Base-by-base conservation (phyloP, 495 filamentous ascomycete species). In the Penicillium antarcticum region DNA sequence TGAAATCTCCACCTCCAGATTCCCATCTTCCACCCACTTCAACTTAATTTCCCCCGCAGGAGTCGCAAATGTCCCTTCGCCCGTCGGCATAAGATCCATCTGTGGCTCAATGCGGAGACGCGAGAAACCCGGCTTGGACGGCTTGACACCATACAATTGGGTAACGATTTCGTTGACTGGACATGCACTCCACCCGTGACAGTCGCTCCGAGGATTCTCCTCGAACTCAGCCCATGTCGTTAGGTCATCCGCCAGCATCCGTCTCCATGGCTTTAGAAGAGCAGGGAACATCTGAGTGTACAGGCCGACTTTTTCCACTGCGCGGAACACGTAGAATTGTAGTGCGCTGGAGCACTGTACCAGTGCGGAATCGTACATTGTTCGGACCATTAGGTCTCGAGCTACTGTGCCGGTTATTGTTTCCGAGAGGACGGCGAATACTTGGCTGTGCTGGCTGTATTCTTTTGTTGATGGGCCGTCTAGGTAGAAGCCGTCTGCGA, bases 191-290 rank as follows among this genome's bases (percentile, higher is more conserved):
- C 64, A 67, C 3, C 53, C 64, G 47, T 67, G 64, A 14, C 64
- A 67, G 33, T 67, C 64, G 37, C 61, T 62, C 9, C 64, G 51
- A 32, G 61, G 51, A 53, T 62, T 46, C 19, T 57, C 18, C 17
- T 52, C 45, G 31, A 51, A 51, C 52, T 67, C 64, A 11, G 61
- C 64, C 64, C 64, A 67, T 29, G 64, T 67, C 0, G 56, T 62
- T 43, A 67, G 34, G 16, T 64, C 55, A 32, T 56, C 21, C 8
- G 18, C 45, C 11, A 64, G 42, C 64, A 64, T 64, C 3, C 45
- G 24, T n/a, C 36, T 21, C 64, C 64, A 67, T 19, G 64, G 64
- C 4, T 42, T 40, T 12, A 64, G 21, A 10, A 67, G 41, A 0
- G 9, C 5, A 1, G 17, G 8, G 23, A 56, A 53, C 11, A 57